Base-by-base conservation (phyloP, 495 filamentous ascomycete species). In the Neurospora discreta region DNA sequence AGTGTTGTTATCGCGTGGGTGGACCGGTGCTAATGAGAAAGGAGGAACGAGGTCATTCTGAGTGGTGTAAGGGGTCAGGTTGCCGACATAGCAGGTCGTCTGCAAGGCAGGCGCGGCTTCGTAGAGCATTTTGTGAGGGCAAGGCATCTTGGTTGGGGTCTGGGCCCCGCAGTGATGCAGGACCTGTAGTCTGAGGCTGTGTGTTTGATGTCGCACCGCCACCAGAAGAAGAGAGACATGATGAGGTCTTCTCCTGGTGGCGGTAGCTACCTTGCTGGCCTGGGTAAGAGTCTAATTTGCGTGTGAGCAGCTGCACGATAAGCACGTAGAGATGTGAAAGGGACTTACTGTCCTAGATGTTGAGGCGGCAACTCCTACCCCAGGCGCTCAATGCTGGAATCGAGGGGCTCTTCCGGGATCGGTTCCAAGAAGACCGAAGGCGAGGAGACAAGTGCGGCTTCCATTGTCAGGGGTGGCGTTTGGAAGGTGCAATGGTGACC, bases 1-100 rank as follows among this genome's bases (percentile, higher is more conserved):
- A n/a, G n/a, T n/a, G n/a, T n/a, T n/a, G n/a, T n/a, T n/a, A n/a
- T n/a, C n/a, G n/a, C n/a, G n/a, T n/a, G n/a, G n/a, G n/a, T n/a
- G n/a, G n/a, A n/a, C n/a, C n/a, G n/a, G n/a, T n/a, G n/a, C n/a
- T n/a, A n/a, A n/a, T n/a, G n/a, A n/a, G n/a, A n/a, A 99, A 52
- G 98, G 86, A 3, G 95, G 95, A 26, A 98, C 91, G 13, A 99
- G 87, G 76, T 98, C 95, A 76, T 92, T 93, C 80, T 97, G 94
- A 30, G 94, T 93, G 3, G 95, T 99, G 85, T 99, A 99, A 3
- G 95, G 96, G 7, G 20, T 58, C 46, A 58, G 30, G 20, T 58
- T 58, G 46, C 46, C 46, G 46, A 58, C 20, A 26, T 58, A 26
- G 23, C 46, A 30, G 46, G 46, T 58, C 20, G 46, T 58, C 46